Evolutionary conservation across 306 rosid species (phyloP).

Genomic region (Biancaea sappan): DNA sequence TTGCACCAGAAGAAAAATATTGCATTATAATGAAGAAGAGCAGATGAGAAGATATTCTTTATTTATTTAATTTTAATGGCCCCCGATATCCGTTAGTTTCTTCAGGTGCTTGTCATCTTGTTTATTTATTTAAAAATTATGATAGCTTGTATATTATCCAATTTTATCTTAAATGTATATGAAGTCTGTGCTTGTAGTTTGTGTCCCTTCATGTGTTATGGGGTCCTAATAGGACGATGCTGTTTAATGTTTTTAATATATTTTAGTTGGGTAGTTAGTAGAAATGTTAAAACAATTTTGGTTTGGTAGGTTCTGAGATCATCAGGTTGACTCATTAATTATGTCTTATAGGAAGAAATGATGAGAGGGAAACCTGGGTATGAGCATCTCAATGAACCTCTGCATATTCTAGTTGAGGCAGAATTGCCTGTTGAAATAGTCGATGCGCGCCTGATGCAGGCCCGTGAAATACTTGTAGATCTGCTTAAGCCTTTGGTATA

Average conservation of each 20-base stretch:
- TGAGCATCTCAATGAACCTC: slow-evolving; percentile 92
- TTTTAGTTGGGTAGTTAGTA: slow-evolving; percentile 19
- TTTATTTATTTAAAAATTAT: background rate
- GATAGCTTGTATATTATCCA: background rate
- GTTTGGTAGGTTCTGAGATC: background rate
- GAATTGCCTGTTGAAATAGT: slow-evolving; percentile 86
- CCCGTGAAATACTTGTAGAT: slow-evolving; percentile 77
- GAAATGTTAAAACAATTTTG: slow-evolving; percentile 4
- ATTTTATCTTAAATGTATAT: slow-evolving; percentile 11
- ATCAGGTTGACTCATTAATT: slow-evolving; percentile 14
- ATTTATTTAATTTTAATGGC: background rate
- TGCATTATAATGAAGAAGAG: slow-evolving; percentile 14
- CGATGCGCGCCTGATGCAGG: slow-evolving; percentile 83
- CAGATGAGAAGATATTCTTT: slow-evolving; percentile 11
- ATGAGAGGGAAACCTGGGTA: slow-evolving; percentile 95
- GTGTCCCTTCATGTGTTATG: slow-evolving; percentile 3
- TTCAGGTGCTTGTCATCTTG: background rate
- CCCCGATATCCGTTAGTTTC: background rate
- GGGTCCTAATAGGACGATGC: background rate
- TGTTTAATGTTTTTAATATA: slow-evolving; percentile 22
- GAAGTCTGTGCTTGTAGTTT: slow-evolving; percentile 6
- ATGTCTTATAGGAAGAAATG: slow-evolving; percentile 76
- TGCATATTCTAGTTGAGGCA: slow-evolving; percentile 89
- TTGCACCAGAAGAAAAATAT: slow-evolving; percentile 14
- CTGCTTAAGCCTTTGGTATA: slow-evolving; percentile 81